These are phyloP conservation scores for Aureobasidium sp. DNA, from an alignment of 2,329 filamentous ascomycete species.

Conservation along the genomic window DNA sequence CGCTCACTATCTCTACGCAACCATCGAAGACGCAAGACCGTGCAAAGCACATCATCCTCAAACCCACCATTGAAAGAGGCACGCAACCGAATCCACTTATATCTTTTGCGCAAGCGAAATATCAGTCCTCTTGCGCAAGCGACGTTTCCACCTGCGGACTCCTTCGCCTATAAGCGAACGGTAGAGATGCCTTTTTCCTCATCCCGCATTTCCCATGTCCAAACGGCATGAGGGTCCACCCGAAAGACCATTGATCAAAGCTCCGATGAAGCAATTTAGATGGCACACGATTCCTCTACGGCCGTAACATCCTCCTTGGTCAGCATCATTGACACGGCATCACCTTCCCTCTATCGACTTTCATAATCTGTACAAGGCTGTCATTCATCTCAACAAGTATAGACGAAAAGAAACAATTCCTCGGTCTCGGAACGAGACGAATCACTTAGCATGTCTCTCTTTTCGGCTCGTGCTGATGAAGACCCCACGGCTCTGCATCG, in stretches of 20 bases:
- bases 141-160: neutral
- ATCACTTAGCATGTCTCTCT: neutral
- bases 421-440: constrained; percentile 8
- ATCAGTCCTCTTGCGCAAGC: constrained; percentile 1
- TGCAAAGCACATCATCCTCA: too few relatives aligned
- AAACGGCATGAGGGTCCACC: neutral
- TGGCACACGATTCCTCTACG: neutral
- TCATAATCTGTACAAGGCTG: too few relatives aligned
- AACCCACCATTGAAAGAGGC: neutral
- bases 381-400: too few relatives aligned
- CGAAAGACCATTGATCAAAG: neutral
- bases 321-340: too few relatives aligned
- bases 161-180: constrained; percentile 13
- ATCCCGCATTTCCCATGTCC: neutral
- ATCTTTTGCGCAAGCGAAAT: constrained; percentile 1
- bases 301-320: too few relatives aligned
- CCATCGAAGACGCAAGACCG: too few relatives aligned
- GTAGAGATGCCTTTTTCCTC: neutral
- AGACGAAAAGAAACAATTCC: neutral
- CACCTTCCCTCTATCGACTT: too few relatives aligned
- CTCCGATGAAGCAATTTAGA: neutral
- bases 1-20: too few relatives aligned
- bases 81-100: neutral
- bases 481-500: neutral
- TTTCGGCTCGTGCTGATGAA: neutral